Evolutionary conservation across 352 stramenopile genomes (phyloP).

Genomic region (Globisporangium alternatum): DNA sequence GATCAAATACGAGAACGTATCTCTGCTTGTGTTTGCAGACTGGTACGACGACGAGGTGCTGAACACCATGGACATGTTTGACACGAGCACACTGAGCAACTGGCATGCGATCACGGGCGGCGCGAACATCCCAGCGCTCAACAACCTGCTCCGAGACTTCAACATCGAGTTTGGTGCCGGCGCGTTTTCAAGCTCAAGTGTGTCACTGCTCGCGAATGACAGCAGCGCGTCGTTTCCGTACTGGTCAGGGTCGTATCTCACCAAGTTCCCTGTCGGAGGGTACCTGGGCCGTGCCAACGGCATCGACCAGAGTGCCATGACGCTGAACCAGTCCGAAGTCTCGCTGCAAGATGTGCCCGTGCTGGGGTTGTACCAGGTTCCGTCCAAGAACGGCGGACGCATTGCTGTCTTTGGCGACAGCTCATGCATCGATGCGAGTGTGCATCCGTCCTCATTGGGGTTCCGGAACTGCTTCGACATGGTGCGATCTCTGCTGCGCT

Average conservation of each 20-base stretch:
- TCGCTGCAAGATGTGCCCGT: slow-evolving; percentile 40
- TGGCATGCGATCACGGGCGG: slow-evolving; percentile 78
- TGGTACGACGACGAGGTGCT: slow-evolving; percentile 72
- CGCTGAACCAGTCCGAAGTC: slow-evolving; percentile 46
- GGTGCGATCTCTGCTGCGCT: slow-evolving; percentile 51
- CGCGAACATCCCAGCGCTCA: slow-evolving; percentile 74
- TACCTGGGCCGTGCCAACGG: slow-evolving; percentile 60
- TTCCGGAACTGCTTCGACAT: slow-evolving; percentile 65
- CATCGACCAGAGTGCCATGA: slow-evolving; percentile 47
- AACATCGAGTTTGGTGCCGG: slow-evolving; percentile 62
- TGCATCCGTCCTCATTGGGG: slow-evolving; percentile 29
- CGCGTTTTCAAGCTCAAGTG: slow-evolving; percentile 44
- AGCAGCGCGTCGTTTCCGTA: slow-evolving; percentile 43
- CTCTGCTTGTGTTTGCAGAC: slow-evolving; percentile 72
- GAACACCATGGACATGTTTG: slow-evolving; percentile 67
- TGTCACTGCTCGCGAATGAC: slow-evolving; percentile 42
- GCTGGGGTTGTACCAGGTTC: slow-evolving; percentile 65
- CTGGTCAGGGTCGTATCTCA: slow-evolving; percentile 61
- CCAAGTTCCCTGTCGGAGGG: slow-evolving; percentile 61
- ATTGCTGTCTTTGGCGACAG: slow-evolving; percentile 78
- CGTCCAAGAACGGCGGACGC: slow-evolving; percentile 51
- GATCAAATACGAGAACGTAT: slow-evolving; percentile 68
- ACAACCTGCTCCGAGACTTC: slow-evolving; percentile 59
- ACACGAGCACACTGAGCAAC: slow-evolving; percentile 80
- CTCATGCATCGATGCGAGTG: slow-evolving; percentile 66